phyloP scores from a whole-genome alignment of 805 yeast species.

The Hanseniaspora clermontiae region DNA sequence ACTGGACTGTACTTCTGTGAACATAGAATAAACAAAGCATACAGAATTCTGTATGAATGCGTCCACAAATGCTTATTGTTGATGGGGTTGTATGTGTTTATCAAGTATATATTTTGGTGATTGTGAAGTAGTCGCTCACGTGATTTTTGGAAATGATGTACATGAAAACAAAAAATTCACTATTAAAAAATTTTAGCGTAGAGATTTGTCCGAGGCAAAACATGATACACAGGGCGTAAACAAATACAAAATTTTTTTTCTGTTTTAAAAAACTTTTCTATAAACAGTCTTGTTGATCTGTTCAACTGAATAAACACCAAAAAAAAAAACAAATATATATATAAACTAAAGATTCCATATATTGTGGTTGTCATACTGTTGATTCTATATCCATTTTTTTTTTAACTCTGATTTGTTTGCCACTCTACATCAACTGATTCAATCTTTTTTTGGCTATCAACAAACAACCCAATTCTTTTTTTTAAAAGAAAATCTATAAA shows the following conservation, averaged over 20 bases:
- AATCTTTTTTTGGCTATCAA: too few species aligned
- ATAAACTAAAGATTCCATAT: too few species aligned
- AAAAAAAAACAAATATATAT: too few species aligned
- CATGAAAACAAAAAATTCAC: not conserved
- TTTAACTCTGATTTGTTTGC: too few species aligned
- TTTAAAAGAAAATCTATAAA: too few species aligned
- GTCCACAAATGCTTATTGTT: not conserved
- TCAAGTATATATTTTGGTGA: not conserved
- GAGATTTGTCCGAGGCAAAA: not conserved
- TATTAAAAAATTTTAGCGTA: not conserved
- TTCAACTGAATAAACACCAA: not conserved
- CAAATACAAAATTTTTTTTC: not conserved
- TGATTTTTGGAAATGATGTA: not conserved
- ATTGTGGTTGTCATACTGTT: too few species aligned
- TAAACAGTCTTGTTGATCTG: not conserved
- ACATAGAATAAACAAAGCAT: not conserved
- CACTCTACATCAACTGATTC: too few species aligned
- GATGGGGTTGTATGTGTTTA: not conserved
- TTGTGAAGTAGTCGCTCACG: too few species aligned
- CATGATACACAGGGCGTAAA: not conserved
- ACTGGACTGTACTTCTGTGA: constrained; percentile 2
- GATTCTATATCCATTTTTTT: too few species aligned
- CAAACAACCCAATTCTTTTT: too few species aligned
- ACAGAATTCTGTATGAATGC: not conserved
- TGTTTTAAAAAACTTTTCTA: not conserved